Evolutionary conservation across 2,329 filamentous ascomycete genomes (phyloP).

Genomic region (Biscogniauxia marginata): DNA sequence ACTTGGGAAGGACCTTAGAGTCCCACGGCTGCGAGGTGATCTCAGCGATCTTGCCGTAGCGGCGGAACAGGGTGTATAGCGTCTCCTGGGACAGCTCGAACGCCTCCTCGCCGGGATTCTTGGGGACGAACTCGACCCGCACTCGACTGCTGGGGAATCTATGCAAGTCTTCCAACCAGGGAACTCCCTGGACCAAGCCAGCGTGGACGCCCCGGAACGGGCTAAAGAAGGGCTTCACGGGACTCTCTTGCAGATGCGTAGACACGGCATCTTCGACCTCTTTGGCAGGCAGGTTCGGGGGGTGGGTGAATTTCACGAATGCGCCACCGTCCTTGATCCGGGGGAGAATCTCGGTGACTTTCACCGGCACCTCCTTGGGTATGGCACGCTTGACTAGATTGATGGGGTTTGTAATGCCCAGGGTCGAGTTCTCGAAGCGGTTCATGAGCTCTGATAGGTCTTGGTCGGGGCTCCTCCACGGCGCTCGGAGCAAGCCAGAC

Average conservation of each 20-base stretch:
- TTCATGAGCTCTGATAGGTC: slow-evolving; percentile 51
- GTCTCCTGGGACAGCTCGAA: slow-evolving; percentile 83
- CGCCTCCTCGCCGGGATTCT: slow-evolving; percentile 65
- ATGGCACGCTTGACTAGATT: slow-evolving; percentile 60
- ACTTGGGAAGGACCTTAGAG: slow-evolving; percentile 80
- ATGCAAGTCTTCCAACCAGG: slow-evolving; percentile 92
- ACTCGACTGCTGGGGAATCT: slow-evolving; percentile 74
- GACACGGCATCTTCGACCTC: slow-evolving; percentile 62
- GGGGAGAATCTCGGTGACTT: slow-evolving; percentile 78
- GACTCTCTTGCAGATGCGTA: slow-evolving; percentile 63
- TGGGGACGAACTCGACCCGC: slow-evolving; percentile 80
- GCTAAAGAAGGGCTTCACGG: slow-evolving; percentile 86
- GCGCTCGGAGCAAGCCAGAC: slow-evolving; percentile 44
- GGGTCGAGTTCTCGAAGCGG: slow-evolving; percentile 49
- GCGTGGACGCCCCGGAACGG: slow-evolving; percentile 71
- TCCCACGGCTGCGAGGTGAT: slow-evolving; percentile 81
- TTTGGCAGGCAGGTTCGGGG: slow-evolving; percentile 39
- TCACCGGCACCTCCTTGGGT: slow-evolving; percentile 60
- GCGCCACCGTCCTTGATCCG: slow-evolving; percentile 88
- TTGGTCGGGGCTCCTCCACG: slow-evolving; percentile 45
- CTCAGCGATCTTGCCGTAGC: slow-evolving; percentile 86
- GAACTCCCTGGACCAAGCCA: slow-evolving; percentile 75
- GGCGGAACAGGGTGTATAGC: slow-evolving; percentile 81
- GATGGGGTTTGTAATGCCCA: slow-evolving; percentile 53
- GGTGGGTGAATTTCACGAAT: slow-evolving; percentile 63